Evolutionary conservation across 257 asterid species (phyloP).

Genomic region (Oldenlandia corymbosa): DNA sequence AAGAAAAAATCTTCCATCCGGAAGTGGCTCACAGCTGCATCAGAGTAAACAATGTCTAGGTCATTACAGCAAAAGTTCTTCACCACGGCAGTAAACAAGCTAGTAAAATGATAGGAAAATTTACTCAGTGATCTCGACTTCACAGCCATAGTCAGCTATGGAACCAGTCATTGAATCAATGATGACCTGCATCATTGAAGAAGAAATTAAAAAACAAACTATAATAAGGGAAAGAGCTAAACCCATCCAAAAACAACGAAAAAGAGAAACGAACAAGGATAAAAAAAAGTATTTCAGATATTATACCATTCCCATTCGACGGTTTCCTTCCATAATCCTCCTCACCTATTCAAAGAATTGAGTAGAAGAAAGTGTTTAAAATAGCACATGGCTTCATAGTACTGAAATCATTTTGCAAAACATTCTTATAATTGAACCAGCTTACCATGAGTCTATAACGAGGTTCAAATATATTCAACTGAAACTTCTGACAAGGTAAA

Average conservation of each 20-base stretch:
- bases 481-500: slow-evolving; percentile 92
- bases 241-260: slow-evolving; percentile 3
- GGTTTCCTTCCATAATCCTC: slow-evolving; percentile 98
- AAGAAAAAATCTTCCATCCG: slow-evolving; percentile 95
- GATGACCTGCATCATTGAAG: slow-evolving; percentile 50
- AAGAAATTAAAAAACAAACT: slow-evolving; percentile 20
- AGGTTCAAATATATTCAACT: slow-evolving; percentile 94
- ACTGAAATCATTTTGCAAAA: not conserved
- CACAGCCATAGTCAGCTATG: slow-evolving; percentile 88
- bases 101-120: slow-evolving; percentile 20
- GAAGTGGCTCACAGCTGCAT: slow-evolving; percentile 97
- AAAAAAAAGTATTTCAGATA: not conserved
- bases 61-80: slow-evolving; percentile 22
- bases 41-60: slow-evolving; percentile 21
- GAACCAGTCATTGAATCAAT: slow-evolving; percentile 65
- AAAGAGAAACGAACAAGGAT: slow-evolving; percentile 1
- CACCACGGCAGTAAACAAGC: slow-evolving; percentile 5
- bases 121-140: slow-evolving; percentile 96
- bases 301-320: slow-evolving; percentile 93
- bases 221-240: slow-evolving; percentile 14
- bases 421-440: not conserved
- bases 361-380: not conserved
- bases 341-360: slow-evolving; percentile 58
- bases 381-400: not conserved
- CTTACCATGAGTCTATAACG: slow-evolving; percentile 97